Percentiles rank a stretch among this genome's conserved stretches.
Evolutionary conservation across 2,329 filamentous ascomycete genomes (phyloP).

Genomic region (Phialophora chinensis): DNA sequence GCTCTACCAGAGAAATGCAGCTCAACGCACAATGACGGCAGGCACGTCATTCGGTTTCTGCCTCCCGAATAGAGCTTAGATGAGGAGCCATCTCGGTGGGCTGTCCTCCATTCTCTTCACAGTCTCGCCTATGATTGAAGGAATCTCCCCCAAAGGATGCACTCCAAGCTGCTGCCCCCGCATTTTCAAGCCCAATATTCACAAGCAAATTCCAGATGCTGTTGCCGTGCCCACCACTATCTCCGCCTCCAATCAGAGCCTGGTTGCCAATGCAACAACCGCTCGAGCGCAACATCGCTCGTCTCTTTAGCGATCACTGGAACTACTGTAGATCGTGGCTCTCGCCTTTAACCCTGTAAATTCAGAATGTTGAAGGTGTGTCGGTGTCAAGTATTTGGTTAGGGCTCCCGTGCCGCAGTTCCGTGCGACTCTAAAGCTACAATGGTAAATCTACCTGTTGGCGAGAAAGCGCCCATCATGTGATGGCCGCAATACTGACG

Average conservation of each 20-base stretch:
- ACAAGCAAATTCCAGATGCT: slow-evolving; percentile 8
- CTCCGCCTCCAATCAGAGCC: slow-evolving; percentile 3
- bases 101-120: neutral
- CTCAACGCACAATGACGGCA: slow-evolving; percentile 20
- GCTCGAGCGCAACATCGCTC: neutral
- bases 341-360: neutral
- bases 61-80: slow-evolving; percentile 17
- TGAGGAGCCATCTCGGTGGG: neutral
- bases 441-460: neutral
- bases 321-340: neutral
- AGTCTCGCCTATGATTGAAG: slow-evolving; percentile 16
- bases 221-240: slow-evolving; percentile 12
- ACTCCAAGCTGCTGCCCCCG: slow-evolving; percentile 9
- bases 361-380: neutral
- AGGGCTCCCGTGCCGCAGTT: neutral
- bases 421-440: neutral
- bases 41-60: slow-evolving; percentile 20
- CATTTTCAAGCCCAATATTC: slow-evolving; percentile 15
- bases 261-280: neutral
- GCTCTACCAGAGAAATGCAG: neutral
- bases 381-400: neutral
- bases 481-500: neutral
- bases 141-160: slow-evolving; percentile 5
- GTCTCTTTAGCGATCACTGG: neutral
- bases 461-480: neutral